Base-by-base conservation (phyloP, 805 yeast genomes). In the Myxozyma mucilagina region DNA sequence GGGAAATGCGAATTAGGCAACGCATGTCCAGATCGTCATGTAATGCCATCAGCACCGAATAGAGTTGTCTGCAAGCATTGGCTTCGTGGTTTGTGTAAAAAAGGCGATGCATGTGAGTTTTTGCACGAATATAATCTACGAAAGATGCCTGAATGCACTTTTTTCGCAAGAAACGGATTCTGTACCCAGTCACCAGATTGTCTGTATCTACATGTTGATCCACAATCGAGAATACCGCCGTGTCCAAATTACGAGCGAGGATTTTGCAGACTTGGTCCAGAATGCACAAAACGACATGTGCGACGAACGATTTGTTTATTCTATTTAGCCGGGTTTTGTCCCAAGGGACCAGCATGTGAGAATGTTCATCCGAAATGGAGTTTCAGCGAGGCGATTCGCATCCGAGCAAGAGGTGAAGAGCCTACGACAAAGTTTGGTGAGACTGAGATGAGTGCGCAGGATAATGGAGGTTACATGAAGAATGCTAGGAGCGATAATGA, bases 21-120 rank as follows among this genome's bases (percentile, higher is more conserved):
- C n/a, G 80, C 80, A 52, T 93, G 98, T 72, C 92, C 92, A 20
- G 86, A 89, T 75, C 89, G 91, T 71, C 98, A 93, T 75, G 87
- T 87, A 38, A 82, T 84, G 54, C 85, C 83, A 55, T 81, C 81
- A 50, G 84, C 83, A 70, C 79, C 81, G 56, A 87, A 87, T 73
- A 87, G 87, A 68, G 90, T 94, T 56, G 99, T 94, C 4, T 94
- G 99, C 74, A 93, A 94, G 79, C 97, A 94, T 78, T 94, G 99
- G 99, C 82, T 94, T 39, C 83, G 97, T 67, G 99, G 99, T 0
- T 81, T 94, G 39, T 94, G 99, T 76, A 94, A 94, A 76, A 93
- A 93, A 78, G 96, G 96, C 53, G 96, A 91, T 68, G 90, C 89
- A 67, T 94, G 99, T 75, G 99, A 94, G 77, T 94, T 90, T 70